Conservation (phyloP, 768 basidiomycete genomes). For the Podaxis sp. region DNA sequence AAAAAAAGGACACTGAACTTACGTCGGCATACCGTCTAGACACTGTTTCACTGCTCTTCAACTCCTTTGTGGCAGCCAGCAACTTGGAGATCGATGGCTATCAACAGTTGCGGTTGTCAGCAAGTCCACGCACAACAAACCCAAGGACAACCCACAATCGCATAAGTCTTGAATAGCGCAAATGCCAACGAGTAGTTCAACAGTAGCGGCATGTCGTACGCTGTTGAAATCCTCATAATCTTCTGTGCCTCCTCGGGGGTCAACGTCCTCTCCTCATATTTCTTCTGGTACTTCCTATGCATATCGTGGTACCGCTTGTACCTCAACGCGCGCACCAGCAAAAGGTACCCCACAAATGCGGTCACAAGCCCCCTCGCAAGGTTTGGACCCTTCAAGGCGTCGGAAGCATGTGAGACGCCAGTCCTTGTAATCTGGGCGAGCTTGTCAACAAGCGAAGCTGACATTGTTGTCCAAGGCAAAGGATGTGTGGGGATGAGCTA, state of each 20-base stretch:
- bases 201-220: slow-evolving; percentile 48
- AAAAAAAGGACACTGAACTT: slow-evolving; percentile 20
- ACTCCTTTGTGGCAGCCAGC: slow-evolving; percentile 39
- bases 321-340: slow-evolving; percentile 36
- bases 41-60: slow-evolving; percentile 33
- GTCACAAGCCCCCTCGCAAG: not conserved
- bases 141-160: slow-evolving; percentile 34
- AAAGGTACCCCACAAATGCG: slow-evolving; percentile 23
- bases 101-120: not conserved
- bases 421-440: not conserved
- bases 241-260: slow-evolving; percentile 48
- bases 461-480: not conserved
- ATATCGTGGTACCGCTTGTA: slow-evolving; percentile 43
- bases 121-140: not conserved
- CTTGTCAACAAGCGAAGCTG: not conserved
- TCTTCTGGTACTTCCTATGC: slow-evolving; percentile 37
- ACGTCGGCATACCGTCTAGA: slow-evolving; percentile 51
- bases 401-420: not conserved
- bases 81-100: slow-evolving; percentile 49
- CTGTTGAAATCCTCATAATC: slow-evolving; percentile 31
- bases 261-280: slow-evolving; percentile 37
- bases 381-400: not conserved
- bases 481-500: not conserved
- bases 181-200: slow-evolving; percentile 41
- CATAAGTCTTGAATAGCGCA: slow-evolving; percentile 56